phyloP scores from a whole-genome alignment of 768 basidiomycete genomes.

The Holtermannia corniformis region DNA sequence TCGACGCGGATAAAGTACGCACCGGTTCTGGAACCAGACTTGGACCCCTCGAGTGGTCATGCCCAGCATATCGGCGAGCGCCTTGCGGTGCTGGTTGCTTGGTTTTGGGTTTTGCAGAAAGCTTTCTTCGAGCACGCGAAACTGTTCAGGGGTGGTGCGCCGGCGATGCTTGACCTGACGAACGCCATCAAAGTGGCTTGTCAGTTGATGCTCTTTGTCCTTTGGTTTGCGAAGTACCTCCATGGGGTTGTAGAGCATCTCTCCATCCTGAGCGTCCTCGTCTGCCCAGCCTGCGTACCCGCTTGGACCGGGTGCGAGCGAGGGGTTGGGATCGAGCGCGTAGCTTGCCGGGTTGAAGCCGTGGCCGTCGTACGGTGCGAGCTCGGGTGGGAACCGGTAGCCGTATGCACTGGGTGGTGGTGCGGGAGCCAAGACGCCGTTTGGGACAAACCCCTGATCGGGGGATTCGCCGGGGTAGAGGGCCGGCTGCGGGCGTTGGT shows the following conservation, averaged over 20 bases:
- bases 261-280: neutral
- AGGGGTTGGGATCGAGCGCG: neutral
- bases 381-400: neutral
- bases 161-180: slow-evolving; percentile 83
- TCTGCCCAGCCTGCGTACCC: neutral
- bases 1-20: slow-evolving; percentile 1
- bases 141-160: slow-evolving; percentile 76
- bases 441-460: neutral
- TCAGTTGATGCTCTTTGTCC: slow-evolving; percentile 24
- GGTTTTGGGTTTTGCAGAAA: slow-evolving; percentile 88
- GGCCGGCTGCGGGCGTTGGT: neutral
- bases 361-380: neutral
- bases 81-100: slow-evolving; percentile 61
- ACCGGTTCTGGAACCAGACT: slow-evolving; percentile 51
- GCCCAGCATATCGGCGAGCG: slow-evolving; percentile 67
- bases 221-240: neutral
- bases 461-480: neutral
- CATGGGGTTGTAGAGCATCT: neutral
- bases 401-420: neutral
- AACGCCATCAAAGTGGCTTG: slow-evolving; percentile 52
- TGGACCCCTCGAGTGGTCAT: slow-evolving; percentile 96
- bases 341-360: neutral
- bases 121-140: slow-evolving; percentile 76
- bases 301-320: neutral
- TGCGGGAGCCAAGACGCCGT: neutral